Base-by-base conservation (phyloP, 1,284 basidiomycete genomes). In the Taiwanofungus camphoratus region DNA sequence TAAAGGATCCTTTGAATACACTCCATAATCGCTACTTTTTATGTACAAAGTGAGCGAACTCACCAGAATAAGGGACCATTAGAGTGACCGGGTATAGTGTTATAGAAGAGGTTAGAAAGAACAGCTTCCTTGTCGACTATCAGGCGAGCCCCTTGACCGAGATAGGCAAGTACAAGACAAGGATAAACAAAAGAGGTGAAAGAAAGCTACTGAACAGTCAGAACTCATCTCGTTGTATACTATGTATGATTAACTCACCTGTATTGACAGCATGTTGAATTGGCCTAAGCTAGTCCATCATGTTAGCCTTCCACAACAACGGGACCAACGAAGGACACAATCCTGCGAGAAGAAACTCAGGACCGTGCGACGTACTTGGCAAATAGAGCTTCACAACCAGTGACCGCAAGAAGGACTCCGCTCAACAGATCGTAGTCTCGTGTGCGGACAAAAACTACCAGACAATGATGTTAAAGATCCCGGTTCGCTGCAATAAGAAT, bases 331-430 rank as follows among this genome's bases (percentile, higher is more conserved):
- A n/a, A n/a, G n/a, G n/a, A n/a, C n/a, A n/a, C n/a, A n/a, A n/a
- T n/a, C n/a, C n/a, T n/a, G n/a, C n/a, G n/a, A n/a, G n/a, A n/a
- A n/a, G n/a, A n/a, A n/a, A n/a, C n/a, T n/a, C n/a, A n/a, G n/a
- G n/a, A n/a, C 38, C n/a, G 21, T 19, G 3, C 22, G 12, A 60
- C 64, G 30, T 40, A 78, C 77, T 79, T 81, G 24, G 79, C 80
- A 58, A 83, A 84, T 38, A 83, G 63, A 3, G 81, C 82, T 57
- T 86, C 82, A 49, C 74, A 79, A 1, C 82, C 82, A 0, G 82
- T 85, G 16, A 85, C 52, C 1, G 76, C 71, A 1, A 87, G 70
- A 5, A 87, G 59, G 1, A 86, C 68, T 30, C 82, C 82, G n/a
- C 76, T 68, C 2, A 87, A 69, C 3, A 76, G 54, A 46, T 79